Conservation (phyloP, 2,329 filamentous ascomycete genomes). For the Phialemoniopsis sp. region DNA sequence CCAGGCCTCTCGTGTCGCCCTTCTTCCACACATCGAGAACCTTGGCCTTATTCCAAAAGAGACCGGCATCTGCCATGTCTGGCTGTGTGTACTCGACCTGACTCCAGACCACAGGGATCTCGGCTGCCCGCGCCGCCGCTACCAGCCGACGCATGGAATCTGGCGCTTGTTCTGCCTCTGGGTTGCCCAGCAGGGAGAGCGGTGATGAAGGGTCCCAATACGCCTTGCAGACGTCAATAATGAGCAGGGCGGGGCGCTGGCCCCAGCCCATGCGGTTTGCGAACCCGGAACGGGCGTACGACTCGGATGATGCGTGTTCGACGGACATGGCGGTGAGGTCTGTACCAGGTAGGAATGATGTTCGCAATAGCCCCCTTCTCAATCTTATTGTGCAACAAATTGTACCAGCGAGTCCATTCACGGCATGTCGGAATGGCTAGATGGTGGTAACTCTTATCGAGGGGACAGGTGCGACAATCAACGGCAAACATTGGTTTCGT, state of each 20-base stretch:
- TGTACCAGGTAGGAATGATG: too few species aligned
- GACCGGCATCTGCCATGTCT: slow-evolving; percentile 38
- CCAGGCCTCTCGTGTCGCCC: slow-evolving; percentile 30
- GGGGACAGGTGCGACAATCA: too few species aligned
- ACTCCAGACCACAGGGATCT: slow-evolving; percentile 37
- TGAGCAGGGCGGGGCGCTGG: slow-evolving; percentile 30
- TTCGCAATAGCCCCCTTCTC: too few species aligned
- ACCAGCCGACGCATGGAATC: slow-evolving; percentile 32
- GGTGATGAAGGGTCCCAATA: slow-evolving; percentile 37
- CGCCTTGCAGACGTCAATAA: slow-evolving; percentile 42
- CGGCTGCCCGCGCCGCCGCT: slow-evolving; percentile 28
- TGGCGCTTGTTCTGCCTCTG: slow-evolving; percentile 25
- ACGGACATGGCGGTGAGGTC: too few species aligned
- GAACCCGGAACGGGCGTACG: slow-evolving; percentile 28
- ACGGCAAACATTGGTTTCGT: too few species aligned
- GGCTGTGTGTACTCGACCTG: slow-evolving; percentile 34
- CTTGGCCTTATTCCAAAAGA: slow-evolving; percentile 37
- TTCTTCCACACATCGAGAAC: slow-evolving; percentile 33
- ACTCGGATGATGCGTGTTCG: slow-evolving; percentile 5
- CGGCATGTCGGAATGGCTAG: too few species aligned
- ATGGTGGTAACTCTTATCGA: too few species aligned
- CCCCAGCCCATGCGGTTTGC: slow-evolving; percentile 39
- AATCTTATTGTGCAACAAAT: too few species aligned
- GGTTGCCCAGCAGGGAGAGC: slow-evolving; percentile 31
- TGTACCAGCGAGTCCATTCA: too few species aligned